Conservation (phyloP, 2,329 filamentous ascomycete genomes). For the Daldinia sp. region DNA sequence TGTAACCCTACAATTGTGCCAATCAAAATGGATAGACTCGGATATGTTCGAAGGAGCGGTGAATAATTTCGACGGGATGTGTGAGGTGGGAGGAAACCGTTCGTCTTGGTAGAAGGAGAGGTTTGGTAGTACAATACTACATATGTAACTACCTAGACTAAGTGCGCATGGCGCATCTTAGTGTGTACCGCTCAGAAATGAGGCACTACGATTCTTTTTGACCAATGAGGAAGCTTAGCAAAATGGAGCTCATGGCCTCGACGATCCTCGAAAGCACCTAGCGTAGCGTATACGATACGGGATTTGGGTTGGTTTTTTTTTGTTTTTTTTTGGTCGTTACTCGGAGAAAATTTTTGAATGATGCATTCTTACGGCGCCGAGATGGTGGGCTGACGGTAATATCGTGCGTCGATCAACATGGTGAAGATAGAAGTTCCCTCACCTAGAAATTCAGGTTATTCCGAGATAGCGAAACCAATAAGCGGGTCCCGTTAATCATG, state of each 20-base stretch:
- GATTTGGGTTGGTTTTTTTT: too few species aligned
- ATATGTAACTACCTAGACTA: too few species aligned
- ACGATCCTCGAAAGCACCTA: neutral
- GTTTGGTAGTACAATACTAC: constrained; percentile 5
- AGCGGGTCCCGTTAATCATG: constrained; percentile 10
- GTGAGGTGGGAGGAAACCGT: neutral
- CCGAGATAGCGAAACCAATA: constrained; percentile 13
- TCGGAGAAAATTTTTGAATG: constrained; percentile 6
- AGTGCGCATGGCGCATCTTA: neutral
- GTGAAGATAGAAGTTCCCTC: constrained; percentile 15
- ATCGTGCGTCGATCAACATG: constrained; percentile 25
- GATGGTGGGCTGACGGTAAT: constrained; percentile 20
- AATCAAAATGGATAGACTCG: constrained; percentile 19
- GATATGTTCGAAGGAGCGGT: constrained; percentile 38
- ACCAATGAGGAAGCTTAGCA: neutral
- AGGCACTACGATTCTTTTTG: neutral
- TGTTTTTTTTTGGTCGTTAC: too few species aligned
- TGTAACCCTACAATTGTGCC: constrained; percentile 22
- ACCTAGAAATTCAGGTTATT: constrained; percentile 4
- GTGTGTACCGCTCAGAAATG: neutral
- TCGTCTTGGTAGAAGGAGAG: neutral
- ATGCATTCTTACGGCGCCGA: constrained; percentile 13
- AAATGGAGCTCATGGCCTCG: constrained; percentile 2
- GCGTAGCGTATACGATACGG: too few species aligned
- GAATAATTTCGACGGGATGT: constrained; percentile 19